Percentiles rank a stretch among this genome's conserved stretches.
Evolutionary conservation across 371 early-diverging fungal genomes (phyloP).

Genomic region (Syncephalis fuscata): DNA sequence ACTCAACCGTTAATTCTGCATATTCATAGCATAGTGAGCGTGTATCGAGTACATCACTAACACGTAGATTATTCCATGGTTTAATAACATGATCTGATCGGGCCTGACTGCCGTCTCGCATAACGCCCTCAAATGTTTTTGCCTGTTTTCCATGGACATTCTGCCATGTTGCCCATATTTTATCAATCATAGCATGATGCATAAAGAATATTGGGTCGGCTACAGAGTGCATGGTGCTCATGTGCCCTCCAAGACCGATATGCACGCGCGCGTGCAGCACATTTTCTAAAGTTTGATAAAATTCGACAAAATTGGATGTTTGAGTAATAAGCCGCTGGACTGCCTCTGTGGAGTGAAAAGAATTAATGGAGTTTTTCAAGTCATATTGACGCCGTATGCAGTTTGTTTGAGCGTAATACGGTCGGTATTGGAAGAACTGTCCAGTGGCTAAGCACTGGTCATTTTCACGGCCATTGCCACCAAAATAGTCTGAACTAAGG

Average conservation of each 20-base stretch:
- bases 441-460: not conserved
- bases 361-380: not conserved
- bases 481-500: slow-evolving; percentile 3
- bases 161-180: slow-evolving; percentile 4
- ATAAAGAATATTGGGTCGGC: slow-evolving; percentile 5
- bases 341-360: not conserved
- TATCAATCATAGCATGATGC: slow-evolving; percentile 7
- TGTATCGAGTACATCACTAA: too few relatives aligned
- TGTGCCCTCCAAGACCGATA: slow-evolving; percentile 1
- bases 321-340: not conserved
- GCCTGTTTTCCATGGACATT: not conserved
- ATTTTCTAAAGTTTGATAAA: not conserved
- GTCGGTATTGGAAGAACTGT: not conserved
- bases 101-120: too few relatives aligned
- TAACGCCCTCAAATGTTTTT: slow-evolving; percentile 1
- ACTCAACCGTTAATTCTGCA: too few relatives aligned
- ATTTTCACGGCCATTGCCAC: not conserved
- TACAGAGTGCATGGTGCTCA: not conserved
- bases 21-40: too few relatives aligned
- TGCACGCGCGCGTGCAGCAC: not conserved
- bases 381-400: not conserved
- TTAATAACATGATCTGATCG: too few relatives aligned
- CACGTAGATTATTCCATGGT: too few relatives aligned
- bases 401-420: not conserved
- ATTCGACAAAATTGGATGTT: not conserved